Evolutionary conservation across 192 early-diverging fungal species (phyloP), one percentile per base, ranked within the genome.

Genomic region (Coemansia sp.): DNA sequence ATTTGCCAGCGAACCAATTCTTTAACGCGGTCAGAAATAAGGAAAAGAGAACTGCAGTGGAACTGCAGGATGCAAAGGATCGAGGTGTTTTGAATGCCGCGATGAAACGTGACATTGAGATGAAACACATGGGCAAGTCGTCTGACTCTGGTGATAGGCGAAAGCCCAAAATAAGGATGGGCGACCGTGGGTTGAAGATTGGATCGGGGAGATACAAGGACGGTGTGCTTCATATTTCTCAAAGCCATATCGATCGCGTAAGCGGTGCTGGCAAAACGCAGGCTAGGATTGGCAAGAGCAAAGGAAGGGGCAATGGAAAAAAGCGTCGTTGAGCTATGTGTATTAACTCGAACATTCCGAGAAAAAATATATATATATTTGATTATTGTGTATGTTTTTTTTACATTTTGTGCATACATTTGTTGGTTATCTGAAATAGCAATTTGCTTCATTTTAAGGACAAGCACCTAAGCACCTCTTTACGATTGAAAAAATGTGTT

Each of bases 231-330:
- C 74, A 76, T 43, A 65, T 82, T 14, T 74, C 80, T 0, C 66
- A 77, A 55, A 67, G 67, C 22, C 74, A 82, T 12, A 81, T 81
- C 41, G 70, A 81, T n/a, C 74, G 79, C 17, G 64, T 81, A 48
- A 70, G 59, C 52, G 69, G 70, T 4, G 22, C 64, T 4, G 39
- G 53, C 1, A 38, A 48, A 5, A 9, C 57, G 12, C 18, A 60
- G 5, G 32, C 59, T 28, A 64, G 70, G 20, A 56, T 69, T 20
- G 61, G 61, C 69, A 76, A 71, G 45, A 5, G 22, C 43, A 68
- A 61, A 37, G 67, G 59, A 36, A 66, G 54, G 54, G 34, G 45
- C 61, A 53, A 41, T 9, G 41, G 52, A n/a, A 57, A 28, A 28
- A 58, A 58, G 56, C 56, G 32, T 32, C 56, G 56, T 28, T 58